Evolutionary conservation across 768 basidiomycete genomes (phyloP).

Genomic region (Tubosaeta sp.): DNA sequence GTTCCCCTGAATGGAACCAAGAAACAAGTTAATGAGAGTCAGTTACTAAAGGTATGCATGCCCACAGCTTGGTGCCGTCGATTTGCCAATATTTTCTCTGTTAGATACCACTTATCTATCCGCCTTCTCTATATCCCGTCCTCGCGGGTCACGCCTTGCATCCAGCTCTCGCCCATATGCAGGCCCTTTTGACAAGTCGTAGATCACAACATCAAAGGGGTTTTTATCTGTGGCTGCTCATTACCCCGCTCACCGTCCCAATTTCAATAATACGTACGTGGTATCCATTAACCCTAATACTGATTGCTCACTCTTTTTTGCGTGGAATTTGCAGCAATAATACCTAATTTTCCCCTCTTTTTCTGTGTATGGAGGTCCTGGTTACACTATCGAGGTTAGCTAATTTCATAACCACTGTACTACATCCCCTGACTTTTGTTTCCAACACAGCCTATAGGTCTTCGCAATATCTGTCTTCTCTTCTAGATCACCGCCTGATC

Average conservation of each 20-base stretch:
- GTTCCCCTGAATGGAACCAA: constrained; percentile 26
- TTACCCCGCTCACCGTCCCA: constrained; percentile 71
- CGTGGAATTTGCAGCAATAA: constrained; percentile 49
- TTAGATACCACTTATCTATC: constrained; percentile 50
- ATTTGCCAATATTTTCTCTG: neutral
- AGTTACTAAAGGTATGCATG: constrained; percentile 10
- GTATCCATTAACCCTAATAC: neutral
- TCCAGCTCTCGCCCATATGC: constrained; percentile 45
- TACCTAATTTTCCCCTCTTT: constrained; percentile 84
- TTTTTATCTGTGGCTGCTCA: constrained; percentile 59
- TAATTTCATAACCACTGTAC: neutral
- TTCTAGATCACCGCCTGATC: constrained; percentile 54
- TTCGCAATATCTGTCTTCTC: constrained; percentile 59
- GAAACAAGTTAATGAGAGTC: constrained; percentile 16
- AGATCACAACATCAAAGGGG: constrained; percentile 63
- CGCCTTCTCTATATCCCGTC: constrained; percentile 52
- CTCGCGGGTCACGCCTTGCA: constrained; percentile 26
- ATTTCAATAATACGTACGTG: constrained; percentile 71
- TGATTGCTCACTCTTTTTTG: constrained; percentile 1
- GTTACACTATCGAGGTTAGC: constrained; percentile 74
- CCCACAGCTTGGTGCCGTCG: neutral
- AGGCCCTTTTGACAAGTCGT: constrained; percentile 46
- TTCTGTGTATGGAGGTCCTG: constrained; percentile 83
- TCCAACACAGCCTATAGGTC: constrained; percentile 55
- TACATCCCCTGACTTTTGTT: neutral